Evolutionary conservation across 768 basidiomycete species (phyloP), one percentile per base, ranked within the genome.

Genomic region (Xerocomellus amylosporus): DNA sequence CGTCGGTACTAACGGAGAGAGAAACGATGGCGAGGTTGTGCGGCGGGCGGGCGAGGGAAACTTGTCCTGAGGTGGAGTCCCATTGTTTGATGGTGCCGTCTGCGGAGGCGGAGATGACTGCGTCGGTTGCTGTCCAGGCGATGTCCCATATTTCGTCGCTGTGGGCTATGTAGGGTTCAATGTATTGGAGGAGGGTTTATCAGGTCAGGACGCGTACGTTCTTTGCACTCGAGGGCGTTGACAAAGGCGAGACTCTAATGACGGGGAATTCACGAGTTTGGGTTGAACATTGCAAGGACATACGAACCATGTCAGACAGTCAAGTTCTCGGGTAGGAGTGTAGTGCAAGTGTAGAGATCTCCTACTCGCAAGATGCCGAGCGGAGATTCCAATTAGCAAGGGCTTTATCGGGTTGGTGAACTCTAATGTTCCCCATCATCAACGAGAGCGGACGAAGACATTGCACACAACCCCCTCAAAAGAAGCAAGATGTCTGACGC

Each of bases 361-460:
- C 2, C 42, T 52, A 30, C 31, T 51, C 80, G 82, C 79, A 38
- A 47, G 53, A 66, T 60, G 55, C 83, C 83, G 81, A 63, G 67
- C 87, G 79, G 86, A 76, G 77, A 65, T 71, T 73, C 10, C 82
- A 85, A 41, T n/a, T 24, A 4, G 22, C n/a, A 28, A 51, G 52
- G 68, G 71, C 71, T 71, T 64, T 70, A 53, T 40, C 51, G 44
- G 12, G 15, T 46, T 48, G 30, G 39, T 58, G 71, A 86, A 83
- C 78, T 76, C 75, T 77, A 79, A 74, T 79, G 76, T 79, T 78
- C 75, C n/a, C 17, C 73, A 68, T 6, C 89, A 91, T 93, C 89
- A 85, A 93, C 90, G 90, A 93, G 74, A 87, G 90, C 89, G 90
- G 86, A 93, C 81, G 90, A 92, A 84, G 90, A 90, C 89, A 30